Evolutionary conservation across 1,284 basidiomycete species (phyloP).

Genomic region (Pseudomicrostroma phylloplanum): DNA sequence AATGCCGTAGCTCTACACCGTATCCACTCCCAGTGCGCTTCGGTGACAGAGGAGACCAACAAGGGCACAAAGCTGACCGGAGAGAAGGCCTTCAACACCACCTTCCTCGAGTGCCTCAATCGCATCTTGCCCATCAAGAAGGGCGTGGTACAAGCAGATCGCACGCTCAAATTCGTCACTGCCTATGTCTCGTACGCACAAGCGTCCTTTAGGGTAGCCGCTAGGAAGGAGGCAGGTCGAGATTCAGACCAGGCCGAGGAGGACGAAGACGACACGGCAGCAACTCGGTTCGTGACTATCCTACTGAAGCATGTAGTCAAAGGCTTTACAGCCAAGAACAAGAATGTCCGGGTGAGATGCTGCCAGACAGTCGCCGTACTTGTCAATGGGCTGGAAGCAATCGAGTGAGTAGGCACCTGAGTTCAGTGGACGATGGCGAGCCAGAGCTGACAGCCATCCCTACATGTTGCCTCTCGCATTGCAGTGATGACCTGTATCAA

Average conservation of each 20-base stretch:
- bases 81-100: conserved; percentile 71
- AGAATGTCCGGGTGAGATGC: conserved; percentile 73
- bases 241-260: conserved; percentile 55
- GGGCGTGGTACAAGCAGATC: conserved; percentile 70
- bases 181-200: conserved; percentile 64
- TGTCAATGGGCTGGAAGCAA: conserved; percentile 27
- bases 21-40: conserved; percentile 65
- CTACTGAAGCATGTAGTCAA: conserved; percentile 72
- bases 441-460: conserved; percentile 15
- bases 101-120: conserved; percentile 59
- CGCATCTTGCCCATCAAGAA: conserved; percentile 75
- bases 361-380: conserved; percentile 62
- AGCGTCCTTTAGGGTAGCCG: conserved; percentile 31
- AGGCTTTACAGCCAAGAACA: conserved; percentile 84
- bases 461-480: conserved; percentile 52
- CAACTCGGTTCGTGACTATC: conserved; percentile 65
- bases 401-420: conserved; percentile 15
- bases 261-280: conserved; percentile 66
- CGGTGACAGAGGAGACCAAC: conserved; percentile 58
- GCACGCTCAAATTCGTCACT: conserved; percentile 76
- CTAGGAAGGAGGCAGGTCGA: conserved; percentile 49
- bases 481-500: conserved; percentile 67
- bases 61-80: conserved; percentile 63
- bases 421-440: conserved; percentile 1
- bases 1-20: conserved; percentile 81